Conservation (phyloP, 345 rosid genomes). For the Lumnitzera racemosa region DNA sequence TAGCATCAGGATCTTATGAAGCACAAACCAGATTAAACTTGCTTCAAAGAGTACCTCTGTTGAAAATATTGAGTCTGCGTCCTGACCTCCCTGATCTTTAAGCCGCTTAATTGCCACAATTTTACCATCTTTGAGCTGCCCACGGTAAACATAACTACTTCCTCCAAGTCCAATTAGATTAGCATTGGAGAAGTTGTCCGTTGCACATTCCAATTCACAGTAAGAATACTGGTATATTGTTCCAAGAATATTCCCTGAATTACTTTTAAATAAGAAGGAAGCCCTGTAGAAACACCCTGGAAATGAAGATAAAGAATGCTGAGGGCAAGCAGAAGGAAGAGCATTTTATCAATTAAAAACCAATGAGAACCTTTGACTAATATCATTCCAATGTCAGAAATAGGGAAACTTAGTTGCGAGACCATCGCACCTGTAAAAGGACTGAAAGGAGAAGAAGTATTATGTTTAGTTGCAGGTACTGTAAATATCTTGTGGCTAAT, state of each 20-base stretch:
- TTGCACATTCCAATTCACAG: constrained; percentile 66
- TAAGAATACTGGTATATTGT: constrained; percentile 57
- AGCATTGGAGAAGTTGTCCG: constrained; percentile 63
- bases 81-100: constrained; percentile 53
- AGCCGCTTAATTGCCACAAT: constrained; percentile 81
- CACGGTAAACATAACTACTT: constrained; percentile 80
- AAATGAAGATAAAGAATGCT: constrained; percentile 5
- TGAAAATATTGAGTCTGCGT: constrained; percentile 50
- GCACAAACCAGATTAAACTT: constrained; percentile 1
- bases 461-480: constrained; percentile 28
- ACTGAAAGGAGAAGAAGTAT: constrained; percentile 27
- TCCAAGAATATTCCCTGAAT: constrained; percentile 44
- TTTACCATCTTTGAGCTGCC: constrained; percentile 77
- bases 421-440: constrained; percentile 31
- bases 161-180: constrained; percentile 82
- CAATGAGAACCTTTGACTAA: not conserved
- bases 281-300: constrained; percentile 66
- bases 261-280: constrained; percentile 39
- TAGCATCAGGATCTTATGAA: not conserved
- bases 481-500: constrained; percentile 47
- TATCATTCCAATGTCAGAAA: not conserved
- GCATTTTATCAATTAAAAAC: not conserved
- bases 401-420: not conserved
- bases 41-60: constrained; percentile 49
- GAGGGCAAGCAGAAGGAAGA: not conserved